Conservation (phyloP, 176 grass and related monocot genomes). For the Stipa capillata region DNA sequence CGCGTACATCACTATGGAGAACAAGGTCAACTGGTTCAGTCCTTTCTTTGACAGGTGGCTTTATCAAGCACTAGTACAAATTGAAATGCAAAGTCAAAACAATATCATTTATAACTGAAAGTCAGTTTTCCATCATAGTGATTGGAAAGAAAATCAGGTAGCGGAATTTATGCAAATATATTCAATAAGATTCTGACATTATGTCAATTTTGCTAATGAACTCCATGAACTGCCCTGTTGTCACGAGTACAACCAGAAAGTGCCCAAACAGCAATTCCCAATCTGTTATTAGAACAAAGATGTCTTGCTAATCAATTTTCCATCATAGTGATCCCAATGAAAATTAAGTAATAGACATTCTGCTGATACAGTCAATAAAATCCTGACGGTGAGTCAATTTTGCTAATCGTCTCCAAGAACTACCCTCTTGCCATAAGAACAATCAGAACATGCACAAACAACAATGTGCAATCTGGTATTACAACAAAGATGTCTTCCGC, state of each 20-base stretch:
- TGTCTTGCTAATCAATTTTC: not conserved
- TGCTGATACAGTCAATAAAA: not conserved
- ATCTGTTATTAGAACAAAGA: not conserved
- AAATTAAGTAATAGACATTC: not conserved
- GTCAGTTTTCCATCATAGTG: not conserved
- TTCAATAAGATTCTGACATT: not conserved
- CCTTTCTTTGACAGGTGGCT: conserved; percentile 64
- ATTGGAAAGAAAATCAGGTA: not conserved
- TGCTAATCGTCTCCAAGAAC: not conserved
- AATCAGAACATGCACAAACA: not conserved
- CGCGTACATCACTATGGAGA: conserved; percentile 80
- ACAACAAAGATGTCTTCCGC: not conserved
- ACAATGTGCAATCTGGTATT: not conserved
- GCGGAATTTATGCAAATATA: not conserved
- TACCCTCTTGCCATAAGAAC: not conserved
- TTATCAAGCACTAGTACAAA: conserved; percentile 58
- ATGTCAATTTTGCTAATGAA: not conserved
- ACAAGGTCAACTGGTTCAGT: conserved; percentile 78
- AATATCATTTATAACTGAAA: not conserved
- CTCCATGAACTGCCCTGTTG: too few relatives aligned
- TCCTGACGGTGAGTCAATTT: not conserved
- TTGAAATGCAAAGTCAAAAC: not conserved
- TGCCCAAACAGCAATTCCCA: not conserved
- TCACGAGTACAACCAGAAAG: not conserved
- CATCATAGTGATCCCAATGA: not conserved